phyloP scores from a whole-genome alignment of 192 early-diverging fungal genomes.

The Geranomyces michiganensis region DNA sequence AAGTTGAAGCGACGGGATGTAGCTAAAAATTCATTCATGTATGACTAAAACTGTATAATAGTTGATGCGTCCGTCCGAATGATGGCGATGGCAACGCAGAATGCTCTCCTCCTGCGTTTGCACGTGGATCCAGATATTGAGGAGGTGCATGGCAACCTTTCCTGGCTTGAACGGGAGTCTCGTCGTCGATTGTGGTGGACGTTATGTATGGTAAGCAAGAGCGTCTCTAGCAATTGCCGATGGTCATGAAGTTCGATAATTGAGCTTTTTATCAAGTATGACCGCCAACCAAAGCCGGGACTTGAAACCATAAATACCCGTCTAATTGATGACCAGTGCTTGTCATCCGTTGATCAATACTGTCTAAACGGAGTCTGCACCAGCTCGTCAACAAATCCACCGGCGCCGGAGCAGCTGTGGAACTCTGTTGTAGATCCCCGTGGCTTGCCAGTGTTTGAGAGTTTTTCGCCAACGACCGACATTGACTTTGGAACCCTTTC shows the following conservation, averaged over 20 bases:
- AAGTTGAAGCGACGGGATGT: not conserved
- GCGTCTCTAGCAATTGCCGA: too few species aligned
- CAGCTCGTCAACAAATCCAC: conserved; percentile 17
- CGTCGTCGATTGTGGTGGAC: conserved; percentile 26
- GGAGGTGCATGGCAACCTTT: conserved; percentile 17
- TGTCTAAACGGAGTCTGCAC: conserved; percentile 19
- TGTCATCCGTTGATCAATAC: conserved; percentile 21
- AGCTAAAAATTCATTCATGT: too few species aligned
- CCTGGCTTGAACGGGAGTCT: conserved; percentile 19
- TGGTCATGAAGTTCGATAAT: too few species aligned
- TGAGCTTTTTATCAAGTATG: not conserved
- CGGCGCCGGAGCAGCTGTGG: conserved; percentile 22
- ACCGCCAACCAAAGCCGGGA: conserved; percentile 26
- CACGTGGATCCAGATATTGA: conserved; percentile 16
- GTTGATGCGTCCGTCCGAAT: conserved; percentile 7
- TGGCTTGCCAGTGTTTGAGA: not conserved
- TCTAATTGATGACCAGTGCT: conserved; percentile 5
- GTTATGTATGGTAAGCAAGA: conserved; percentile 22
- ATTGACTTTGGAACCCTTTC: conserved; percentile 17
- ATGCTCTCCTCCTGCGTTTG: conserved; percentile 4
- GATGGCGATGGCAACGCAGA: conserved; percentile 24
- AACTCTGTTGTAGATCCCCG: conserved; percentile 6
- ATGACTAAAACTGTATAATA: not conserved
- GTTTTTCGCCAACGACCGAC: conserved; percentile 8
- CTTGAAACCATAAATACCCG: not conserved